A percentile compares a stretch with the other conserved stretches of the same genome.
Evolutionary conservation across 345 rosid species (phyloP).

Genomic region (Murraya koenigii): DNA sequence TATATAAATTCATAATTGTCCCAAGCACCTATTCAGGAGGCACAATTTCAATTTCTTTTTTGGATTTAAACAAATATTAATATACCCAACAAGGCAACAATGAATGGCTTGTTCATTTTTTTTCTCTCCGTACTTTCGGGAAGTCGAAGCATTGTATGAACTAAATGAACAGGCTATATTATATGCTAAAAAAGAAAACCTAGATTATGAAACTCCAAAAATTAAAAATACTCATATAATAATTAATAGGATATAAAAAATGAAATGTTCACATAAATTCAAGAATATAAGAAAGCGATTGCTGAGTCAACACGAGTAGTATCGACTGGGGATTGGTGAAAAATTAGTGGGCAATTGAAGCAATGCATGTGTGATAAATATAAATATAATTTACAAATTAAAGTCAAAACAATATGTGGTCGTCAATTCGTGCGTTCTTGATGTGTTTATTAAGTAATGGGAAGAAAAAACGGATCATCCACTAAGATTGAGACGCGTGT

Average conservation of each 20-base stretch:
- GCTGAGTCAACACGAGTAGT: conserved; percentile 14
- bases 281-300: neutral
- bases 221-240: neutral
- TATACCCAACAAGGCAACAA: too few species aligned
- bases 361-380: too few species aligned
- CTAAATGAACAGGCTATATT: neutral
- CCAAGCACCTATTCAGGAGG: too few species aligned
- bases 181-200: neutral
- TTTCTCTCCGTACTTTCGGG: neutral
- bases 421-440: too few species aligned
- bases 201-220: neutral
- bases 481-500: neutral
- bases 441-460: too few species aligned
- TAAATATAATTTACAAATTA: too few species aligned
- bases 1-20: too few species aligned
- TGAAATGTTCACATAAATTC: neutral
- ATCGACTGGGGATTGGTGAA: conserved; percentile 2
- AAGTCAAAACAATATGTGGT: neutral
- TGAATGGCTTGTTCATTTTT: neutral
- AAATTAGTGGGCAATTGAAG: neutral
- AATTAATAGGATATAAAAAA: neutral
- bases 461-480: neutral
- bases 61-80: too few species aligned
- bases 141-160: neutral
- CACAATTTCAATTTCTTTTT: too few species aligned